Percentiles rank a stretch among this genome's conserved stretches.
Conservation (phyloP, 164 flowering plant species). For the Vitis riparia region DNA sequence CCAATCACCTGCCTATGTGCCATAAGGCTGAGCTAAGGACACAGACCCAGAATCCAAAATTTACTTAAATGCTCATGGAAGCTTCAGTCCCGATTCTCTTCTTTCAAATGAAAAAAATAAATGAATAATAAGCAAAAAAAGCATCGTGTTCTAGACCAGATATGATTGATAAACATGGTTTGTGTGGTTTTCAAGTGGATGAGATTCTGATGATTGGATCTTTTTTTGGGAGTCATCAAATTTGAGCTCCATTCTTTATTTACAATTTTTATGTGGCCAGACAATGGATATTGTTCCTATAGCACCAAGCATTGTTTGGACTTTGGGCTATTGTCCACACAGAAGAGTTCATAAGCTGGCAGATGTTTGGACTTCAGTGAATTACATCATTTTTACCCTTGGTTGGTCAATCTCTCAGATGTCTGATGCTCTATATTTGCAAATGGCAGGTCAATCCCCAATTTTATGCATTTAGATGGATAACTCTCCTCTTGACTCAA, state of each 20-base stretch:
- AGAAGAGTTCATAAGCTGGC: not conserved
- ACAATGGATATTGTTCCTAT: not conserved
- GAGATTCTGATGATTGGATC: not conserved
- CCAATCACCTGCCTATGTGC: too few relatives aligned
- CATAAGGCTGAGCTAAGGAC: too few relatives aligned
- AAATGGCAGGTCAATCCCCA: constrained; percentile 89
- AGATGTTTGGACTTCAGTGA: not conserved
- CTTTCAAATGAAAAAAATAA: too few relatives aligned
- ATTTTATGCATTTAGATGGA: constrained; percentile 98
- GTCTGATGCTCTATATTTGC: constrained; percentile 5
- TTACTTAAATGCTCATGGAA: too few relatives aligned
- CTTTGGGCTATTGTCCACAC: not conserved
- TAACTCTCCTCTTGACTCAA: constrained; percentile 94
- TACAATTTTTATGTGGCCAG: not conserved
- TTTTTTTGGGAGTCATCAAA: not conserved
- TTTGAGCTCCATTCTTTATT: not conserved
- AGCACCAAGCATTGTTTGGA: not conserved
- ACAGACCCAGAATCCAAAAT: too few relatives aligned
- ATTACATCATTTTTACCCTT: not conserved
- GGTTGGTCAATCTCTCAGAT: not conserved
- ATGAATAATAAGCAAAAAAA: not conserved
- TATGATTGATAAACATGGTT: not conserved
- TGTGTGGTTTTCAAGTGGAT: not conserved
- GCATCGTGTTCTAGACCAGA: not conserved
- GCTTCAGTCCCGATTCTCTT: too few relatives aligned